A percentile compares a stretch with the other conserved stretches of the same genome.
Conservation (phyloP, 2,329 filamentous ascomycete species). For the Tolypocladium paradoxum region DNA sequence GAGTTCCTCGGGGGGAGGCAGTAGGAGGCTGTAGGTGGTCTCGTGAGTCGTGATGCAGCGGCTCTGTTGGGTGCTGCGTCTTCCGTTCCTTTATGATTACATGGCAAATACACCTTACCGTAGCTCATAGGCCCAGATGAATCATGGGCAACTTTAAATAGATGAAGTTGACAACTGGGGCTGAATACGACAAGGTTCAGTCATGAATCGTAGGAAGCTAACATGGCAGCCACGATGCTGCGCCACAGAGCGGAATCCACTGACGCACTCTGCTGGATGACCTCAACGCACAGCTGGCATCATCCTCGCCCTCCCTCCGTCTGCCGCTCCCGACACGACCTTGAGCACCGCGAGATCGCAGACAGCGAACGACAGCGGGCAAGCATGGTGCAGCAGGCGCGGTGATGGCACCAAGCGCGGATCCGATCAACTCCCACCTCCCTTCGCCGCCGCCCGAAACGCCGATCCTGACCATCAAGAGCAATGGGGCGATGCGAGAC, state of each 20-base stretch:
- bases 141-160: background rate
- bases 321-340: background rate
- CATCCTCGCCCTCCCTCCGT: background rate
- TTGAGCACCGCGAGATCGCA: background rate
- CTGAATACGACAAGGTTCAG: too few relatives aligned
- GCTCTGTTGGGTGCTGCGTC: background rate
- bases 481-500: background rate
- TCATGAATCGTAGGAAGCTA: too few relatives aligned
- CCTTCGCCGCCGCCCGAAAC: slow-evolving; percentile 5
- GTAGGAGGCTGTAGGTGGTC: background rate
- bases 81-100: background rate
- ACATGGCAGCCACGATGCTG: too few relatives aligned
- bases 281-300: background rate
- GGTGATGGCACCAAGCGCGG: slow-evolving; percentile 14
- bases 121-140: too few relatives aligned
- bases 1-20: slow-evolving; percentile 24
- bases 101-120: too few relatives aligned
- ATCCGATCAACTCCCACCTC: slow-evolving; percentile 9
- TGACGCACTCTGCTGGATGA: background rate
- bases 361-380: background rate
- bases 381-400: slow-evolving; percentile 1
- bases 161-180: background rate
- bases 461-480: background rate
- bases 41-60: background rate
- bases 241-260: background rate